Base-by-base conservation (phyloP, 2,329 filamentous ascomycete species). In the Exophiala xenobiotica region DNA sequence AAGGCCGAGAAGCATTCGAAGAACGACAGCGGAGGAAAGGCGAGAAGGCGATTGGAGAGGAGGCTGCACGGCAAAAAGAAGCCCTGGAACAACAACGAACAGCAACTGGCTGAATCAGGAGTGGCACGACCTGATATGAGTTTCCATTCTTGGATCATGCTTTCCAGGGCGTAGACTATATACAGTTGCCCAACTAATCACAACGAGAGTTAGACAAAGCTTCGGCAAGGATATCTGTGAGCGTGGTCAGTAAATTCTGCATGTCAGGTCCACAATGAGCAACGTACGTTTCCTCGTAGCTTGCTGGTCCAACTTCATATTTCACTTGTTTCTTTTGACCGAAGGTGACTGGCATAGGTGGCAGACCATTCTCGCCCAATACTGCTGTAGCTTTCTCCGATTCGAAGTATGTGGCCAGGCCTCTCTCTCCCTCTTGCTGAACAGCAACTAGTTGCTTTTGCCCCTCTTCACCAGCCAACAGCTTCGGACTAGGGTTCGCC, bases 11-110 rank as follows among this genome's bases (percentile, higher is more conserved):
- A 53, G 80, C 89, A 66, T 99, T 96, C 69, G 92, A 97, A 73
- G 93, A 90, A 63, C 78, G 93, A 54, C 93, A 99, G 75, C 79
- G 88, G 46, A 84, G 86, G 61, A 99, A 99, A 75, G 87, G 91
- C 8, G 81, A 90, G 60, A 99, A 99, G 74, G 85, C 86, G 0
- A 78, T 85, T 41, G 80, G 82, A 0, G 93, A 97, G 69, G 82
- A 80, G 26, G 79, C 82, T 9, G 79, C 82, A 35, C 77, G 79
- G 53, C 70, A 79, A 60, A 74, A 82, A 53, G 86, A 90, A 71
- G 67, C 77, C 19, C 64, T 86, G 46, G 83, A 86, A 65, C 79
- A 79, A 27, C 29, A 55, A 42, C 47, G 59, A 49, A 54, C 49
- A 62, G 76, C 81, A 64, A 78, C 44, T 33, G 60, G 61, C 33